Percentiles rank a stretch among this genome's conserved stretches.
phyloP scores from a whole-genome alignment of 768 basidiomycete genomes.

The Dendrothele bispora region DNA sequence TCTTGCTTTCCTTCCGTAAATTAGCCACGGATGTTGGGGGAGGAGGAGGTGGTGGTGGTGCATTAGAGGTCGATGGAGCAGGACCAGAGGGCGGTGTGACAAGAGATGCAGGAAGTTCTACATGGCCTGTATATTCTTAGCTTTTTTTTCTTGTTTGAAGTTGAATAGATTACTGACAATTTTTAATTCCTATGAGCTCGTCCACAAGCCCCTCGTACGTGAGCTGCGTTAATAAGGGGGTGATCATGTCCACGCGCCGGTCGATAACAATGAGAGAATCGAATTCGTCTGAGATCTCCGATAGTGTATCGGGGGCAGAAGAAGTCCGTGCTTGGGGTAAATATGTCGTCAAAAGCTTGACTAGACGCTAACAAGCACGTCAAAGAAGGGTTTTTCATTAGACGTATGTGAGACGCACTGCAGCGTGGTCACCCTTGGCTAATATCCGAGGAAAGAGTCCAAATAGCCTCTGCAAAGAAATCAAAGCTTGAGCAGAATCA shows the following conservation, averaged over 20 bases:
- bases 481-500: constrained; percentile 85
- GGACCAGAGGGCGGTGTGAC: constrained; percentile 56
- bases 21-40: constrained; percentile 45
- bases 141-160: constrained; percentile 7
- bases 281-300: constrained; percentile 57
- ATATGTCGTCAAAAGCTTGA: constrained; percentile 66
- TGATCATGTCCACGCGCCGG: constrained; percentile 91
- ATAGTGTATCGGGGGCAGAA: constrained; percentile 37
- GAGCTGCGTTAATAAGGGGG: constrained; percentile 90
- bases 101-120: constrained; percentile 75
- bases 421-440: constrained; percentile 89
- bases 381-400: background rate
- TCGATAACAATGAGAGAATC: constrained; percentile 91
- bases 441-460: constrained; percentile 90
- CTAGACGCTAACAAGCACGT: constrained; percentile 58
- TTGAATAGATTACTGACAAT: constrained; percentile 55
- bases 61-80: constrained; percentile 31
- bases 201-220: constrained; percentile 97
- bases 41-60: constrained; percentile 40
- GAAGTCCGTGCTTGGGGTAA: constrained; percentile 39
- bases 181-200: constrained; percentile 86
- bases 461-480: constrained; percentile 79
- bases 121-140: constrained; percentile 53
- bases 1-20: constrained; percentile 77
- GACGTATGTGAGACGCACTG: constrained; percentile 40